These are phyloP conservation scores for Fomitopsis serialis DNA, from an alignment of 768 basidiomycete genomes.

Conservation along the genomic window DNA sequence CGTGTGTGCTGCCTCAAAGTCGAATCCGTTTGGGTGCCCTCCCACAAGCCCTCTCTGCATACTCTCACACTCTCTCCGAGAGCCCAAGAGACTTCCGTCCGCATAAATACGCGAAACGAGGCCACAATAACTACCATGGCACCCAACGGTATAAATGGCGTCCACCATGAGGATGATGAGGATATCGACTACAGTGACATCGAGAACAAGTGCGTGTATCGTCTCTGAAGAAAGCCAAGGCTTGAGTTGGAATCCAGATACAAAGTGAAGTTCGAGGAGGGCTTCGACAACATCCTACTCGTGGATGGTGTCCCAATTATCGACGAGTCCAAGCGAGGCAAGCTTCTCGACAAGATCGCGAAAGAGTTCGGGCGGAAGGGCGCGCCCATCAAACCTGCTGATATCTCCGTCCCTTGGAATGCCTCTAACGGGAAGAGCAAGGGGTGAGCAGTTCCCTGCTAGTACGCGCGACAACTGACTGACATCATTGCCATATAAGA, in stretches of 20 bases:
- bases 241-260: slow-evolving; percentile 47
- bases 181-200: slow-evolving; percentile 87
- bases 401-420: slow-evolving; percentile 88
- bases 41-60: background rate
- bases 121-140: background rate
- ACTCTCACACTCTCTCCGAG: background rate
- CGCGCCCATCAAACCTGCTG: slow-evolving; percentile 65
- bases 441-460: slow-evolving; percentile 54
- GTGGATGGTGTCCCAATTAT: slow-evolving; percentile 91
- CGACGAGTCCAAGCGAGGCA: slow-evolving; percentile 80
- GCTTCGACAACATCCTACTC: slow-evolving; percentile 87
- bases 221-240: background rate
- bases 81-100: background rate
- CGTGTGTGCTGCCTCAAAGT: background rate
- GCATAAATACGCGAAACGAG: background rate
- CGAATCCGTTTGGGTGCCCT: background rate
- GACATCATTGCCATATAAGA: slow-evolving; percentile 32
- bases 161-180: slow-evolving; percentile 35
- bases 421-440: slow-evolving; percentile 79
- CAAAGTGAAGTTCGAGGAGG: slow-evolving; percentile 75
- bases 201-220: slow-evolving; percentile 63
- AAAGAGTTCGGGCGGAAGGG: slow-evolving; percentile 86
- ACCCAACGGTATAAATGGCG: slow-evolving; percentile 16
- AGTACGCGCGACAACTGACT: background rate
- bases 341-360: slow-evolving; percentile 71